Conservation (phyloP, 2,329 filamentous ascomycete species). For the Penicillium vulpinum region DNA sequence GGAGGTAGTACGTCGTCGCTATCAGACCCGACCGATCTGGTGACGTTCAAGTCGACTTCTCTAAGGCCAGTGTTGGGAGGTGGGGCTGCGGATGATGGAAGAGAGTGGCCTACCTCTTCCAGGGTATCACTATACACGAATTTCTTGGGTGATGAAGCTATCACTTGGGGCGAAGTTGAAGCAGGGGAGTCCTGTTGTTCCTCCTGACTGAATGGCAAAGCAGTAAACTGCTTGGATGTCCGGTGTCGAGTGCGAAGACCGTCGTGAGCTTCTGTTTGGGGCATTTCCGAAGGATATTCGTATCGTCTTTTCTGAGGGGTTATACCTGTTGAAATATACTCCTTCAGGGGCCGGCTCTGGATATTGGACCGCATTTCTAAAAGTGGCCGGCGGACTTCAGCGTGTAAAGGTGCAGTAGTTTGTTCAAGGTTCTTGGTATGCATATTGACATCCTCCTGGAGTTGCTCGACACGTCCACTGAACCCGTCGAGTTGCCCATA, state of each 20-base stretch:
- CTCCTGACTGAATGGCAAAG: conserved; percentile 35
- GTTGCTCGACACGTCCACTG: conserved; percentile 64
- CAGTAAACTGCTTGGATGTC: conserved; percentile 39
- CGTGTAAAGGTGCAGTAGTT: conserved; percentile 60
- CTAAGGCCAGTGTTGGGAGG: conserved; percentile 48
- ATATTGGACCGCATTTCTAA: conserved; percentile 70
- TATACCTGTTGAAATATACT: conserved; percentile 81
- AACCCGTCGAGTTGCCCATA: conserved; percentile 69
- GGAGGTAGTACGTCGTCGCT: conserved; percentile 10
- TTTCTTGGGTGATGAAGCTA: conserved; percentile 50
- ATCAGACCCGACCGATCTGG: conserved; percentile 32
- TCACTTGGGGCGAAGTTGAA: conserved; percentile 23
- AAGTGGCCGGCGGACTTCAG: conserved; percentile 67
- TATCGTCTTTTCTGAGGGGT: conserved; percentile 83
- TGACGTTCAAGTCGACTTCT: conserved; percentile 55
- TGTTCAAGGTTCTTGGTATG: conserved; percentile 61
- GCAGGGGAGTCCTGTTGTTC: conserved; percentile 19
- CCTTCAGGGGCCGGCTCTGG: conserved; percentile 63
- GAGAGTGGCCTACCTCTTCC: conserved; percentile 39
- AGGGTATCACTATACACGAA: conserved; percentile 55
- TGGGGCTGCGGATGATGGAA: conserved; percentile 29
- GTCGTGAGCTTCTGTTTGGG: conserved; percentile 68
- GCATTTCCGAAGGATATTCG: conserved; percentile 74
- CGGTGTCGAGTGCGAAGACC: conserved; percentile 55
- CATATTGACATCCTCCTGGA: conserved; percentile 67